phyloP scores from a whole-genome alignment of 2,329 filamentous ascomycete species.

The Cordyceps cicadae region DNA sequence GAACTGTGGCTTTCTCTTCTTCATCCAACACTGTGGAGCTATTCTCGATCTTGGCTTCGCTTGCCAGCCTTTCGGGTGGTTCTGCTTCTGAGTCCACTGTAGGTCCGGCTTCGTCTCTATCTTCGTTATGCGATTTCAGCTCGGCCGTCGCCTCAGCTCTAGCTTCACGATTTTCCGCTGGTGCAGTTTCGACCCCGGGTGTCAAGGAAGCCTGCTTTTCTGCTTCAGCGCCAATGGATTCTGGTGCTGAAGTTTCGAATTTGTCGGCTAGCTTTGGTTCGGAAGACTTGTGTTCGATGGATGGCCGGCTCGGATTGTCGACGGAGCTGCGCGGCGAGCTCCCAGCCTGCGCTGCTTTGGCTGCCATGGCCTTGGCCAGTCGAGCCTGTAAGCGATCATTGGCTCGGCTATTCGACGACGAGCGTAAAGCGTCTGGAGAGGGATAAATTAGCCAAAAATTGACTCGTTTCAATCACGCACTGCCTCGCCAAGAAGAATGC shows the following conservation, averaged over 20 bases:
- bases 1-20: not conserved
- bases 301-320: conserved; percentile 24
- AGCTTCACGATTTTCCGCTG: not conserved
- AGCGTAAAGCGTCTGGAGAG: conserved; percentile 46
- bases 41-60: not conserved
- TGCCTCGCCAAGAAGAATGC: not conserved
- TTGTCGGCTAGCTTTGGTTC: conserved; percentile 17
- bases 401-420: conserved; percentile 52
- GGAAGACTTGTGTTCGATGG: conserved; percentile 23
- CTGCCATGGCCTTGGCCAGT: conserved; percentile 77
- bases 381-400: conserved; percentile 85
- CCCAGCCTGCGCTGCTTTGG: conserved; percentile 41
- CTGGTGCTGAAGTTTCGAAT: conserved; percentile 12
- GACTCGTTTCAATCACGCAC: not conserved
- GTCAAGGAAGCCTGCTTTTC: not conserved
- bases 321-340: conserved; percentile 28
- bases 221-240: conserved; percentile 13
- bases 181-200: not conserved
- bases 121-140: not conserved
- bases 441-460: not conserved
- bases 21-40: not conserved
- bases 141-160: not conserved
- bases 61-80: not conserved
- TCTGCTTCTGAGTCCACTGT: not conserved
- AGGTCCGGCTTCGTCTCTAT: not conserved